Percentiles rank a stretch among this genome's conserved stretches.
Conservation (phyloP, 2,329 filamentous ascomycete genomes). For the Endoconidiophora laricicola region DNA sequence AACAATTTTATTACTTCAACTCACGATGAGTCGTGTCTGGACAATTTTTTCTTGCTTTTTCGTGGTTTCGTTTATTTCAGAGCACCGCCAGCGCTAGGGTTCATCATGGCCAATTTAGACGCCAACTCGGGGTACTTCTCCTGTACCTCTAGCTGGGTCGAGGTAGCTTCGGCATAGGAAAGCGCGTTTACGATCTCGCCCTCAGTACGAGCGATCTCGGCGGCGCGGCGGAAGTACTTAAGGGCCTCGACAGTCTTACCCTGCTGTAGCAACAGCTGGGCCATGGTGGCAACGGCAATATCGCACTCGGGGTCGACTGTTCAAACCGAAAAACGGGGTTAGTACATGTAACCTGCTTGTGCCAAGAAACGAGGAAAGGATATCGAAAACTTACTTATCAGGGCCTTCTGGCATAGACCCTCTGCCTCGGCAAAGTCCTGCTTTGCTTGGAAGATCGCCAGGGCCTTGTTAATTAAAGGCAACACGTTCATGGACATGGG, state of each 20-base stretch:
- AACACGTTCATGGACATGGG: slow-evolving; percentile 94
- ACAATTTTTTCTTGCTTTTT: neutral
- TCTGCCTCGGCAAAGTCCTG: slow-evolving; percentile 89
- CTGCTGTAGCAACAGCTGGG: slow-evolving; percentile 90
- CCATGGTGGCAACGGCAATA: slow-evolving; percentile 97
- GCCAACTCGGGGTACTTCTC: slow-evolving; percentile 73
- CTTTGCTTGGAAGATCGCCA: slow-evolving; percentile 96
- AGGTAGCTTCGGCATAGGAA: slow-evolving; percentile 89
- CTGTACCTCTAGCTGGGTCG: slow-evolving; percentile 85
- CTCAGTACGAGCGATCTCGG: slow-evolving; percentile 84
- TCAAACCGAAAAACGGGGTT: slow-evolving; percentile 1
- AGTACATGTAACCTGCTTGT: neutral
- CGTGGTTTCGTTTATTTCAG: neutral
- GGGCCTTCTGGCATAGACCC: slow-evolving; percentile 88
- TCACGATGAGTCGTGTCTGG: neutral
- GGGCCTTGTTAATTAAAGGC: slow-evolving; percentile 94
- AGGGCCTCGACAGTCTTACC: slow-evolving; percentile 92
- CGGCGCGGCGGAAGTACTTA: slow-evolving; percentile 91
- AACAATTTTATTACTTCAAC: no score
- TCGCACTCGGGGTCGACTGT: slow-evolving; percentile 95
- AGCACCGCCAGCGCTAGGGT: slow-evolving; percentile 9
- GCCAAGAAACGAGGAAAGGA: neutral
- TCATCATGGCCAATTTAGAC: slow-evolving; percentile 35
- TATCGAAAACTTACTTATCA: slow-evolving; percentile 61
- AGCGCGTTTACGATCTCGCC: slow-evolving; percentile 92